Conservation (phyloP, 768 basidiomycete species). For the Solioccasus polychromus region DNA sequence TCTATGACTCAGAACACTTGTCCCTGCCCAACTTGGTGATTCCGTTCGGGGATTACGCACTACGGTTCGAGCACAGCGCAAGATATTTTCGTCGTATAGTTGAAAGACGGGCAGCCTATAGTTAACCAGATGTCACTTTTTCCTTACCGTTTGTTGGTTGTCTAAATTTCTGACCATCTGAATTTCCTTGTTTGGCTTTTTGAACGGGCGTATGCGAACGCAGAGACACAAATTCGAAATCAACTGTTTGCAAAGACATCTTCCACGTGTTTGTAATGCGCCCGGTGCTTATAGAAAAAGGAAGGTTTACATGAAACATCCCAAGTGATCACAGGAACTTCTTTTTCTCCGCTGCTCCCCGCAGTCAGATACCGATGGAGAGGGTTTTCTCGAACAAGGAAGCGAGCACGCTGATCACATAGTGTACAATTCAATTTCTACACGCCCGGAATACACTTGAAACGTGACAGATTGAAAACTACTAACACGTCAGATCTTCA, state of each 20-base stretch:
- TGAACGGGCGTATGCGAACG: neutral
- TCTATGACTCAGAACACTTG: neutral
- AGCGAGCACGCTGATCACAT: too few species aligned
- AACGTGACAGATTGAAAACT: too few species aligned
- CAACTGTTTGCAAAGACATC: constrained; percentile 14
- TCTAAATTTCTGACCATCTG: too few species aligned
- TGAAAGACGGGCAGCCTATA: constrained; percentile 20
- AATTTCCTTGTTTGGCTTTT: neutral
- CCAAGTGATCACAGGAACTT: too few species aligned
- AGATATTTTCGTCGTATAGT: constrained; percentile 14
- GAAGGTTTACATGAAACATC: constrained; percentile 1
- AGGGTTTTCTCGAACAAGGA: too few species aligned
- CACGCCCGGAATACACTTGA: too few species aligned
- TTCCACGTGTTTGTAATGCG: constrained; percentile 13
- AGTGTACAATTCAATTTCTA: neutral
- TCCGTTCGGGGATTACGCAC: too few species aligned
- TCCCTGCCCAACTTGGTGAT: too few species aligned
- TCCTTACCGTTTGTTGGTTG: neutral
- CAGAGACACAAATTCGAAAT: constrained; percentile 19
- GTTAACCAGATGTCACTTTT: constrained; percentile 2
- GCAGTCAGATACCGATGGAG: too few species aligned
- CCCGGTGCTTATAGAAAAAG: constrained; percentile 21
- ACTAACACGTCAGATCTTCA: constrained; percentile 22
- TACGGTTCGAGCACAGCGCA: constrained; percentile 11
- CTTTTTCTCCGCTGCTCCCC: too few species aligned